Evolutionary conservation across 371 early-diverging fungal genomes (phyloP).

Genomic region (Batrachochytrium dendrobatidis): DNA sequence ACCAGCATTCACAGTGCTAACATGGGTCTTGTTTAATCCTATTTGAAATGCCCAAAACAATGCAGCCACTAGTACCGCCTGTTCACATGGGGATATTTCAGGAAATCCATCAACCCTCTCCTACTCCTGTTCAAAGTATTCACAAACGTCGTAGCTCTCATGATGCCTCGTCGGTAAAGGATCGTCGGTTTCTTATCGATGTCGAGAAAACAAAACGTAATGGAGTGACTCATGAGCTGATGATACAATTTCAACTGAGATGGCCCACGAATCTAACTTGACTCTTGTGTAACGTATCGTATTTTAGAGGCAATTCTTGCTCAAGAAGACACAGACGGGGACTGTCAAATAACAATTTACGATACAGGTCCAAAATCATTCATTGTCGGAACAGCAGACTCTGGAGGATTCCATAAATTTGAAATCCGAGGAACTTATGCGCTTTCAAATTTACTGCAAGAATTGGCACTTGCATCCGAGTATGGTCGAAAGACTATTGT

Average conservation of each 20-base stretch:
- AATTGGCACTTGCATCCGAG: constrained; percentile 84
- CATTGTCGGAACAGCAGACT: constrained; percentile 77
- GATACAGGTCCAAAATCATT: constrained; percentile 90
- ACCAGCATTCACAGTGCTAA: no score
- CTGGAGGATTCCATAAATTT: constrained; percentile 76
- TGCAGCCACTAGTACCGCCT: no score
- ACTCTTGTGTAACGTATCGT: background rate
- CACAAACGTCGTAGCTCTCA: constrained; percentile 42
- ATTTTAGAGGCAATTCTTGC: constrained; percentile 51
- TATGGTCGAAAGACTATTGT: constrained; percentile 79
- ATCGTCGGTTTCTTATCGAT: constrained; percentile 75
- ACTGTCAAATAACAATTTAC: constrained; percentile 88
- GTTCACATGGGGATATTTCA: no score
- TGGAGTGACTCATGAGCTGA: background rate
- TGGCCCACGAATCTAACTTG: background rate
- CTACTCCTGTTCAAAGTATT: no score
- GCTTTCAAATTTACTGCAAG: constrained; percentile 89
- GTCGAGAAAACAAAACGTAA: constrained; percentile 71
- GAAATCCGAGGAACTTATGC: constrained; percentile 92
- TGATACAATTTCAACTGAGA: background rate
- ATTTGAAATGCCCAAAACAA: no score
- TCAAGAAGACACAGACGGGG: constrained; percentile 94
- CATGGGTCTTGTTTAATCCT: no score
- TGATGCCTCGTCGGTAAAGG: constrained; percentile 60
- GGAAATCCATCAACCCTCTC: no score